phyloP scores from a whole-genome alignment of 1,284 basidiomycete genomes.

The Cryptococcus depauperatus region DNA sequence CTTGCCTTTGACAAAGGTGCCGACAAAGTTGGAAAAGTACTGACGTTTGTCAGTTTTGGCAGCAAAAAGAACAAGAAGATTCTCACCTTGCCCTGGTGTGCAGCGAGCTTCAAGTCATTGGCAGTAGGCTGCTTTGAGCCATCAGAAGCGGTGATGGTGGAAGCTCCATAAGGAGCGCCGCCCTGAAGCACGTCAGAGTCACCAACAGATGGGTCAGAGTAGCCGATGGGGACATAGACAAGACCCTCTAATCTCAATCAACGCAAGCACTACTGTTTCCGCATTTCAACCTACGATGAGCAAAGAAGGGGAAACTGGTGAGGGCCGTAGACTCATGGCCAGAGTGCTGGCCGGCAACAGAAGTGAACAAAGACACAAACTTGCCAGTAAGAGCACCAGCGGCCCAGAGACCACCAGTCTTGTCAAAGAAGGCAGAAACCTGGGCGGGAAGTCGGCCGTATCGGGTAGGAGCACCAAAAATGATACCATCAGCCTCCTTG shows the following conservation, averaged over 20 bases:
- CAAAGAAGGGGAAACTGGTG: constrained; percentile 61
- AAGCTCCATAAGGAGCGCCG: constrained; percentile 58
- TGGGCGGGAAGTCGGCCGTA: constrained; percentile 51
- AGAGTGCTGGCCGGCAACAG: constrained; percentile 41
- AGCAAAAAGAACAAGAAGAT: neutral
- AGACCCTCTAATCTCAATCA: too few relatives aligned
- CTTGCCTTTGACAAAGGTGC: constrained; percentile 38
- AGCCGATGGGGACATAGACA: constrained; percentile 60
- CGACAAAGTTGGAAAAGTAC: constrained; percentile 40
- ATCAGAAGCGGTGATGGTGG: constrained; percentile 57
- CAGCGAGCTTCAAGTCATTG: constrained; percentile 60
- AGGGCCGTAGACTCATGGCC: constrained; percentile 54
- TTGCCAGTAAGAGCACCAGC: constrained; percentile 67
- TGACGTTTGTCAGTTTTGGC: constrained; percentile 8
- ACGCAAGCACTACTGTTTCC: too few relatives aligned
- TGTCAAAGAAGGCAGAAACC: constrained; percentile 55
- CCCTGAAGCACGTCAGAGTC: constrained; percentile 55
- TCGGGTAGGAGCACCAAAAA: constrained; percentile 63
- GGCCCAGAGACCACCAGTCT: constrained; percentile 67
- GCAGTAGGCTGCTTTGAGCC: constrained; percentile 57
- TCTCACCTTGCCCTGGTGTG: constrained; percentile 52
- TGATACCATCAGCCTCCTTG: constrained; percentile 51
- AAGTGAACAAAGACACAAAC: constrained; percentile 50
- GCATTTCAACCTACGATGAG: too few relatives aligned
- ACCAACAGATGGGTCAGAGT: constrained; percentile 22